Evolutionary conservation across 1,284 basidiomycete species (phyloP).

Genomic region (Peniophora sp.): DNA sequence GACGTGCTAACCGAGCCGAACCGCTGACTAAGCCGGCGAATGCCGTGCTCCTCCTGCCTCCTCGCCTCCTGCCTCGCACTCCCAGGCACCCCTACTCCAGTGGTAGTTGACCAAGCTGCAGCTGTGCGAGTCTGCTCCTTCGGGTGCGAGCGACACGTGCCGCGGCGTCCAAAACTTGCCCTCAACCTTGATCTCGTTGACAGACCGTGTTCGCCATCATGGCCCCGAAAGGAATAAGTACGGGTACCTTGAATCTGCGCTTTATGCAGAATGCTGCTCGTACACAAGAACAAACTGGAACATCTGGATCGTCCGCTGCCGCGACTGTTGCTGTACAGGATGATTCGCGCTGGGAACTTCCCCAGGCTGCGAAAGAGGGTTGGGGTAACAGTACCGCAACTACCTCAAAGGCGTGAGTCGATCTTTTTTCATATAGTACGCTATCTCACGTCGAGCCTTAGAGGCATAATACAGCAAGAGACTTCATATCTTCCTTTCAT

Average conservation of each 20-base stretch:
- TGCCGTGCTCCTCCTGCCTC: too few species aligned
- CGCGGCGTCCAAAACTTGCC: too few species aligned
- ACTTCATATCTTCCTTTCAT: conserved; percentile 67
- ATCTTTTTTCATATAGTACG: conserved; percentile 7
- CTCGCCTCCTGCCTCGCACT: too few species aligned
- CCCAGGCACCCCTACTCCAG: too few species aligned
- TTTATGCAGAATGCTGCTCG: conserved; percentile 74
- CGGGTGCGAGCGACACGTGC: too few species aligned
- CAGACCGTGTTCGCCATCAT: background rate
- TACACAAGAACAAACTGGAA: conserved; percentile 41
- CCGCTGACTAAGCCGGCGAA: too few species aligned
- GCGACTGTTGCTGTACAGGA: conserved; percentile 34
- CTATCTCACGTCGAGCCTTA: conserved; percentile 10
- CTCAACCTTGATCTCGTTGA: too few species aligned
- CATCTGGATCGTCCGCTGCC: conserved; percentile 37
- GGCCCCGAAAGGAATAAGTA: conserved; percentile 46
- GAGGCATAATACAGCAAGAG: conserved; percentile 39
- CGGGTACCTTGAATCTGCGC: conserved; percentile 56
- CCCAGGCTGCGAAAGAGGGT: conserved; percentile 44
- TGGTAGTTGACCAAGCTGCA: too few species aligned
- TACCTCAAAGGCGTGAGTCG: conserved; percentile 11
- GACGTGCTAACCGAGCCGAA: too few species aligned
- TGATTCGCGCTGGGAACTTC: conserved; percentile 63
- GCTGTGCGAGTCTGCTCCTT: too few species aligned
- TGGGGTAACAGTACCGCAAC: conserved; percentile 36